Evolutionary conservation across 2,329 filamentous ascomycete genomes (phyloP).

Genomic region (Myrmaecium sp.): DNA sequence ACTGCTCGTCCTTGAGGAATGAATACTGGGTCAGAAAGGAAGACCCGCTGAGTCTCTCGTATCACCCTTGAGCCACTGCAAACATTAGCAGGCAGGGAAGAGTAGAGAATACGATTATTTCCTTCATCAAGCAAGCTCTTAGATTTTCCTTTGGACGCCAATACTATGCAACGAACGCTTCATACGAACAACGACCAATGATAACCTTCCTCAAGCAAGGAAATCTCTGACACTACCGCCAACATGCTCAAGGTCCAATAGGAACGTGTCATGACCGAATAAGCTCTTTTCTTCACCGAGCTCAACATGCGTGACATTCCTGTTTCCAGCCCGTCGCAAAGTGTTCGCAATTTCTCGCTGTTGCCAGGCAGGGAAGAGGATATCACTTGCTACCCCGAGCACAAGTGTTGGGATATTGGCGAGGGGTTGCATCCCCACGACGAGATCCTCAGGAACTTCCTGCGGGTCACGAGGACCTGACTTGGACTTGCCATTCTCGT

Average conservation of each 20-base stretch:
- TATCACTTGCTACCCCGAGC: slow-evolving; percentile 88
- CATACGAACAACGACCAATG: no score
- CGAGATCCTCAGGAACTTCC: slow-evolving; percentile 59
- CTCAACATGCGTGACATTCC: slow-evolving; percentile 71
- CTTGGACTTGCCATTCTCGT: slow-evolving; percentile 6
- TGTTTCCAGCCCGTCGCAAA: slow-evolving; percentile 59
- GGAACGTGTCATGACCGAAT: slow-evolving; percentile 93
- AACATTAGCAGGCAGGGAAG: no score
- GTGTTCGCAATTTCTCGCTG: slow-evolving; percentile 86
- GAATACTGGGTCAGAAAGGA: no score
- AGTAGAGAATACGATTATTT: no score
- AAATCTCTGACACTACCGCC: slow-evolving; percentile 72
- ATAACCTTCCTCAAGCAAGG: slow-evolving; percentile 44
- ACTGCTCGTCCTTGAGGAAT: no score
- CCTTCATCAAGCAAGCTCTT: no score
- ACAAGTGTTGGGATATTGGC: slow-evolving; percentile 69
- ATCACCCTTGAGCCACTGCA: no score
- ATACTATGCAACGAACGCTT: no score
- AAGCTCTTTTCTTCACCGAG: slow-evolving; percentile 84
- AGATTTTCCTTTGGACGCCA: no score
- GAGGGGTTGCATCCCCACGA: slow-evolving; percentile 55
- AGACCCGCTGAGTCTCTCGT: no score
- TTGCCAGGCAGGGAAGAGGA: slow-evolving; percentile 95
- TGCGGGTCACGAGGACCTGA: slow-evolving; percentile 14
- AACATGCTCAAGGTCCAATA: slow-evolving; percentile 82